phyloP scores from a whole-genome alignment of 2,329 filamentous ascomycete genomes.

The Talaromyces pinophilus region DNA sequence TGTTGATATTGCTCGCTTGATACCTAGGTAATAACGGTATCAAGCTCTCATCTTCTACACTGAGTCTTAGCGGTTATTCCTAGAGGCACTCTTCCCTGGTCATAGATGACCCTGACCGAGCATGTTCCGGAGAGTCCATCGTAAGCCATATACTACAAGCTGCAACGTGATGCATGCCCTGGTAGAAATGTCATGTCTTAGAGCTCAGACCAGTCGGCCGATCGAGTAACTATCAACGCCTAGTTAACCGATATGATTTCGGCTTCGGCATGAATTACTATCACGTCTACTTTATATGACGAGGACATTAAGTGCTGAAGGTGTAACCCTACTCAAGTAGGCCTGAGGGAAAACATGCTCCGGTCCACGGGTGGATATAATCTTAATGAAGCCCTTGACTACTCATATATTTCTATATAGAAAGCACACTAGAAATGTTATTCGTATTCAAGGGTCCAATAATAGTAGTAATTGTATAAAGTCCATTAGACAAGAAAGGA shows the following conservation, averaged over 20 bases:
- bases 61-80: neutral
- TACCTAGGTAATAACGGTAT: neutral
- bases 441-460: neutral
- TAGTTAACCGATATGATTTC: neutral
- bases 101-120: neutral
- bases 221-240: neutral
- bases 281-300: neutral
- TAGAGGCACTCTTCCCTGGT: neutral
- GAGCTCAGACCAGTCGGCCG: neutral
- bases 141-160: neutral
- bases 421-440: neutral
- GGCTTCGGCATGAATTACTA: neutral
- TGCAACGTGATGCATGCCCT: neutral
- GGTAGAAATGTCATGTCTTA: neutral
- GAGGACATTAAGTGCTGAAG: neutral
- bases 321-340: neutral
- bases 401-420: neutral
- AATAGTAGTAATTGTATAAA: neutral
- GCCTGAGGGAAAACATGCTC: too few relatives aligned
- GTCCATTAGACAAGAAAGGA: constrained; percentile 21
- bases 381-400: neutral
- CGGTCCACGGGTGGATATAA: too few relatives aligned
- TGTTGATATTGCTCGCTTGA: neutral
- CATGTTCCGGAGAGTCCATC: neutral
- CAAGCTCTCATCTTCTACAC: neutral